A percentile compares a stretch with the other conserved stretches of the same genome.
Evolutionary conservation across 495 filamentous ascomycete genomes (phyloP).

Genomic region (Talaromyces nanjingensis): DNA sequence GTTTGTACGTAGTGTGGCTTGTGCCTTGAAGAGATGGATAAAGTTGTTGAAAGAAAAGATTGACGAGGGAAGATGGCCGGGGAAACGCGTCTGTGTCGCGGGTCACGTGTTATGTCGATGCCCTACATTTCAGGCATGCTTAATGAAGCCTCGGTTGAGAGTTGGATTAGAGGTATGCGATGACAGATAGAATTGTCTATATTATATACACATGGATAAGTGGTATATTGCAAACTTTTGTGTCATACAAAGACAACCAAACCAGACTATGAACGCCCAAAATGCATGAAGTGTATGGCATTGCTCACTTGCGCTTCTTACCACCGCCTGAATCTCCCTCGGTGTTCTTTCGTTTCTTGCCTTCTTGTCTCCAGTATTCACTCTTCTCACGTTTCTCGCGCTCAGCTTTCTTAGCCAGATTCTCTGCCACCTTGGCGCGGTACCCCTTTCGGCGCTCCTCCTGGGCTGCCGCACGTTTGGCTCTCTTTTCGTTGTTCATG

Average conservation of each 20-base stretch:
- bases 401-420: conserved; percentile 70
- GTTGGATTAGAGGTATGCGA: not conserved
- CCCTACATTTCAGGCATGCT: not conserved
- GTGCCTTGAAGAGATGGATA: too few relatives aligned
- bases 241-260: not conserved
- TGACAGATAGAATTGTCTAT: not conserved
- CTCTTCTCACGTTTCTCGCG: conserved; percentile 86
- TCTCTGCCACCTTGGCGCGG: conserved; percentile 65
- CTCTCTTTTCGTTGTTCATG: conserved; percentile 81
- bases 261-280: not conserved
- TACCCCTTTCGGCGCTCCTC: conserved; percentile 75
- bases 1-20: too few relatives aligned
- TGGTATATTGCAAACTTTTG: conserved; percentile 9
- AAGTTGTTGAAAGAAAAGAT: not conserved
- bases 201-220: not conserved
- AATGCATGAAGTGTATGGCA: not conserved
- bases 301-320: conserved; percentile 42
- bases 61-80: not conserved
- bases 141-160: not conserved
- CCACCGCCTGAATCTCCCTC: conserved; percentile 54
- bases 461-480: conserved; percentile 73
- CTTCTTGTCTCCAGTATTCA: conserved; percentile 89
- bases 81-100: conserved; percentile 7
- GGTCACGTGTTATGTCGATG: not conserved
- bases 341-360: conserved; percentile 77